Base-by-base conservation (phyloP, 2,329 filamentous ascomycete genomes). In the Leptodontidium sp. region DNA sequence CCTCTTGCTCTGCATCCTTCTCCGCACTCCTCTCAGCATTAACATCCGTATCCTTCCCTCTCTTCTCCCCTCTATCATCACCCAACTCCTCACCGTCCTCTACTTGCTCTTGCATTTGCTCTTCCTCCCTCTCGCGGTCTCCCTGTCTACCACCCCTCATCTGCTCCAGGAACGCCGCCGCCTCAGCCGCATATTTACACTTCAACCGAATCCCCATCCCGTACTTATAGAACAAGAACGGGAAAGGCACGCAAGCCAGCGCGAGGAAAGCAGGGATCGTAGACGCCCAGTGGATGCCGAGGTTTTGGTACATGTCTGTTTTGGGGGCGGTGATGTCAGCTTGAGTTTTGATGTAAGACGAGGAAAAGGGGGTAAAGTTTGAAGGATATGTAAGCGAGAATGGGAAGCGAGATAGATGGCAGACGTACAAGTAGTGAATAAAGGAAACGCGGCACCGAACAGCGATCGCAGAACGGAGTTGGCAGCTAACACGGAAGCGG, bases 191-290 rank as follows among this genome's bases (percentile, higher is more conserved):
- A 76, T 86, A 94, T 81, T 90, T 90, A 84, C 91, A 93, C 76
- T 84, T 87, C 77, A 84, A 81, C 26, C 91, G 85, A 74, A 94
- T 91, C 35, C 71, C 26, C 7, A 79, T 81, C 49, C 92, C 92
- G 77, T 93, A 93, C 74, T 86, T 89, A 81, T 92, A 92, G 79
- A 95, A 93, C 17, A 95, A 78, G 79, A 92, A 91, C 0, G 92
- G 92, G 75, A 92, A 90, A 0, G 92, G 91, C 21, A 93, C 82
- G 79, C 91, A 94, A 12, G 84, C 85, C 3, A 94, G 78, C 0
- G 91, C 87, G 3, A 95, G 82, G 81, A 95, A 94, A 0, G 89
- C 93, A 0, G 91, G 92, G 15, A 95, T 82, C 0, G 87, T 88
- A 43, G 85, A 88, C 0, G 91, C 92, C 92, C 92, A 94, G 81